A percentile compares a stretch with the other conserved stretches of the same genome.
Evolutionary conservation across 2,329 filamentous ascomycete genomes (phyloP).

Genomic region (Podosphaera leucotricha): DNA sequence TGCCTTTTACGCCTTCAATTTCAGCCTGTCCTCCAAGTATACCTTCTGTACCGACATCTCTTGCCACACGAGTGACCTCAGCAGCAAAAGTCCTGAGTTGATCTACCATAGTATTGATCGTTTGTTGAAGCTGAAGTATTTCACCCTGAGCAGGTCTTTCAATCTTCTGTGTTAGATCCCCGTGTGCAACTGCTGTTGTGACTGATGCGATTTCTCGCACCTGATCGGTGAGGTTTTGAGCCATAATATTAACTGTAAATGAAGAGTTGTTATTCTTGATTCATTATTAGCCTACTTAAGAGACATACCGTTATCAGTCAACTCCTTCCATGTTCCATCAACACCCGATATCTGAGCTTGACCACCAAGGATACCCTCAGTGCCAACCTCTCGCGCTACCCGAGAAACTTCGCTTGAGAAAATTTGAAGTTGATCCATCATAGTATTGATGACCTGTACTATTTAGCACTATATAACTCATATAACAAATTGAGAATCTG

Average conservation of each 20-base stretch:
- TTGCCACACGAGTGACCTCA: slow-evolving; percentile 60
- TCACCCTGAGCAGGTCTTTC: slow-evolving; percentile 60
- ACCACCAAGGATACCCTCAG: slow-evolving; percentile 78
- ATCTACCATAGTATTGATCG: slow-evolving; percentile 78
- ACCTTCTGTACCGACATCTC: slow-evolving; percentile 67
- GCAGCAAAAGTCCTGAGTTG: slow-evolving; percentile 65
- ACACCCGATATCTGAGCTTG: slow-evolving; percentile 87
- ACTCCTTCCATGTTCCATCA: slow-evolving; percentile 90
- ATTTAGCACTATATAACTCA: slow-evolving; percentile 1
- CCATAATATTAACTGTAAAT: slow-evolving; percentile 51
- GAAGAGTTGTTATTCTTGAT: slow-evolving; percentile 4
- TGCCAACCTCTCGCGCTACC: slow-evolving; percentile 85
- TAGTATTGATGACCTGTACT: slow-evolving; percentile 53
- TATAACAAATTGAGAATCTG: background rate
- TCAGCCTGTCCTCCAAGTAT: slow-evolving; percentile 64
- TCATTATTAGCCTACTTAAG: background rate
- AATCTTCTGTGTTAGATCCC: slow-evolving; percentile 67
- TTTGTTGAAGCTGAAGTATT: slow-evolving; percentile 63
- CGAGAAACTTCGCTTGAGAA: slow-evolving; percentile 93
- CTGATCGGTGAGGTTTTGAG: slow-evolving; percentile 60
- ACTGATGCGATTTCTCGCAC: slow-evolving; percentile 70
- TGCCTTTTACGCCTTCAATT: slow-evolving; percentile 63
- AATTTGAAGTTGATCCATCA: slow-evolving; percentile 95
- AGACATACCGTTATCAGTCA: slow-evolving; percentile 55
- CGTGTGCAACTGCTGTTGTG: slow-evolving; percentile 61